Evolutionary conservation across 306 rosid species (phyloP).

Genomic region (Vigna unguiculata): DNA sequence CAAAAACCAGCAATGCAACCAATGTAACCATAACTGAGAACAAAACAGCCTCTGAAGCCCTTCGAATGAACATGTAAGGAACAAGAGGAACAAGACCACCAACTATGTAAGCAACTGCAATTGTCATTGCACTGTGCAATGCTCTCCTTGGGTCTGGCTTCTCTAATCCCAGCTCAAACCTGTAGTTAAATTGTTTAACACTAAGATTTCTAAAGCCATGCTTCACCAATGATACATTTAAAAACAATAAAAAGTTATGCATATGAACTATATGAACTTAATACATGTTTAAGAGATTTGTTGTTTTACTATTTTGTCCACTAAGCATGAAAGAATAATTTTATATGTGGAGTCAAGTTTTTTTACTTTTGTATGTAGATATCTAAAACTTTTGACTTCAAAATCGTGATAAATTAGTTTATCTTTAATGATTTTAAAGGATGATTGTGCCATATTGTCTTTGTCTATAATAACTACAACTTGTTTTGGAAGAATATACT

Average conservation of each 20-base stretch:
- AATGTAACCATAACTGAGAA: constrained; percentile 68
- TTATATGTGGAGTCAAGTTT: not conserved
- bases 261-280: too few relatives aligned
- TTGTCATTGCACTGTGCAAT: constrained; percentile 80
- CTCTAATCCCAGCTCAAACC: constrained; percentile 93
- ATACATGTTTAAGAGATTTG: not conserved
- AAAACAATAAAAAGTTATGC: not conserved
- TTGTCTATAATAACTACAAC: too few relatives aligned
- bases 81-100: constrained; percentile 81
- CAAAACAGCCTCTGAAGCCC: constrained; percentile 64
- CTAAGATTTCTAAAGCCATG: not conserved
- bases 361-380: not conserved
- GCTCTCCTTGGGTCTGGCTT: constrained; percentile 98
- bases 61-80: constrained; percentile 80
- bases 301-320: not conserved
- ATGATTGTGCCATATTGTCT: not conserved
- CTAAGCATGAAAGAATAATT: too few relatives aligned
- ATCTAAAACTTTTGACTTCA: not conserved
- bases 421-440: not conserved
- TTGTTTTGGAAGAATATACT: too few relatives aligned
- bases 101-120: constrained; percentile 76
- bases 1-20: constrained; percentile 73
- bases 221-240: not conserved
- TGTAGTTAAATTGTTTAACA: constrained; percentile 41
- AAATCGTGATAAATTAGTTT: not conserved